Evolutionary conservation across 1,139 yeast species (phyloP).

Genomic region (Debaryomyces coudertii): DNA sequence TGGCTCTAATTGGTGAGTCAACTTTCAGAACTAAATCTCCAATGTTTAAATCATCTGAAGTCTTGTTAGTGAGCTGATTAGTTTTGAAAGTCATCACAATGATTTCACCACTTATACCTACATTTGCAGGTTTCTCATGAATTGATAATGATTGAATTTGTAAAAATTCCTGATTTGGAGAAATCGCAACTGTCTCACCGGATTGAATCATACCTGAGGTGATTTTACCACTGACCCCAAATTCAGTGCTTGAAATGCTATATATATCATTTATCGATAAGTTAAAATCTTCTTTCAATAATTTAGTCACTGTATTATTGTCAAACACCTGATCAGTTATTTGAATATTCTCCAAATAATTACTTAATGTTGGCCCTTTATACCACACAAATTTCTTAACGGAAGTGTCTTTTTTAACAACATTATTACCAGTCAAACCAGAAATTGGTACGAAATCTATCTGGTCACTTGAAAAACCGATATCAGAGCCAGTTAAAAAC

Average conservation of each 20-base stretch:
- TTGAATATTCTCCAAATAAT: conserved; percentile 49
- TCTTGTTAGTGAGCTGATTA: conserved; percentile 46
- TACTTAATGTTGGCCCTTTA: conserved; percentile 64
- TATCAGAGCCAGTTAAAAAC: conserved; percentile 56
- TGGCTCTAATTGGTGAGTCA: conserved; percentile 49
- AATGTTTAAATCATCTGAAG: conserved; percentile 50
- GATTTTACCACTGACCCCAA: conserved; percentile 69
- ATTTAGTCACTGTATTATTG: conserved; percentile 20
- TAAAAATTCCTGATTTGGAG: conserved; percentile 51
- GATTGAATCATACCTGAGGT: conserved; percentile 75
- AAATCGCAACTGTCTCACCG: conserved; percentile 68
- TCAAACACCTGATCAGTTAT: conserved; percentile 23
- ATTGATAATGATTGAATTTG: conserved; percentile 38
- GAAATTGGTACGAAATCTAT: conserved; percentile 79
- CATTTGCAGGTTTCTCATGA: conserved; percentile 30
- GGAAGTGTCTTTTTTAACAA: conserved; percentile 48
- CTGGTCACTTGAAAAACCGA: conserved; percentile 58
- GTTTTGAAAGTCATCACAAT: conserved; percentile 60
- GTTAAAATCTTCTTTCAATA: conserved; percentile 44
- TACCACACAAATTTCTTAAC: conserved; percentile 57
- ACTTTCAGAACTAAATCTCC: conserved; percentile 75
- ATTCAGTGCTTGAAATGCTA: conserved; percentile 38
- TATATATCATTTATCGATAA: conserved; percentile 55
- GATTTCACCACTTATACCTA: conserved; percentile 73
- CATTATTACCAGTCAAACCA: conserved; percentile 84